Conservation (phyloP, 345 rosid species). For the Aegle marmelos region DNA sequence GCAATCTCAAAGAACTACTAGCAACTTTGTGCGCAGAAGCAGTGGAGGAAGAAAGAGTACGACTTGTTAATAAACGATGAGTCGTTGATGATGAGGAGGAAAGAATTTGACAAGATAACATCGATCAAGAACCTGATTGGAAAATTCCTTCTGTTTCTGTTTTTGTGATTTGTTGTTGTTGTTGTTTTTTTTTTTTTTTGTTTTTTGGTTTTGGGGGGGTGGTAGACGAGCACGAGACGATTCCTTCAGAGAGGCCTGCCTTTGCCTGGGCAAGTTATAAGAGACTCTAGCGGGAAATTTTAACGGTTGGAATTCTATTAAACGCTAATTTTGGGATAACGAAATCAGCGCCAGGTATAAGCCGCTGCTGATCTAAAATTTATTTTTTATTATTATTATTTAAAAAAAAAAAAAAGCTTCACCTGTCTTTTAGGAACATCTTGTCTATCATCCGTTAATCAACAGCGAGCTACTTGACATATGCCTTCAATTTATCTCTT, state of each 20-base stretch:
- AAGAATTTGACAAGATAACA: slow-evolving; percentile 42
- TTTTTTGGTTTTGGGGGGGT: too few relatives aligned
- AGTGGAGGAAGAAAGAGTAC: slow-evolving; percentile 11
- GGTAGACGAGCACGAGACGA: neutral
- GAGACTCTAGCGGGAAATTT: slow-evolving; percentile 20
- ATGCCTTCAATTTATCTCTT: too few relatives aligned
- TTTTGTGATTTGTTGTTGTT: too few relatives aligned
- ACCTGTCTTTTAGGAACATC: too few relatives aligned
- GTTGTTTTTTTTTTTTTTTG: neutral
- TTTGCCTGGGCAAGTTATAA: neutral
- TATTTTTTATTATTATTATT: too few relatives aligned
- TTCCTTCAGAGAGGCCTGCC: neutral
- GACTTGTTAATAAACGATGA: slow-evolving; percentile 7
- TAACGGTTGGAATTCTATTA: slow-evolving; percentile 36
- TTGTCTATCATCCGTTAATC: too few relatives aligned
- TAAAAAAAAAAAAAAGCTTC: too few relatives aligned
- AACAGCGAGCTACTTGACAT: too few relatives aligned
- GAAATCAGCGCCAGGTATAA: neutral
- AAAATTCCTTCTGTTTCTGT: neutral
- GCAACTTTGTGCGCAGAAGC: slow-evolving; percentile 12
- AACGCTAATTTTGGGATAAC: slow-evolving; percentile 23
- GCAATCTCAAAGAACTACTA: slow-evolving; percentile 26
- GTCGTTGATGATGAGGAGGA: slow-evolving; percentile 24
- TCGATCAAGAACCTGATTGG: slow-evolving; percentile 4
- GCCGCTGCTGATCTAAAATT: neutral